These are phyloP conservation scores for Xylaria flabelliformis DNA, from an alignment of 495 filamentous ascomycete species.

Conservation along the genomic window DNA sequence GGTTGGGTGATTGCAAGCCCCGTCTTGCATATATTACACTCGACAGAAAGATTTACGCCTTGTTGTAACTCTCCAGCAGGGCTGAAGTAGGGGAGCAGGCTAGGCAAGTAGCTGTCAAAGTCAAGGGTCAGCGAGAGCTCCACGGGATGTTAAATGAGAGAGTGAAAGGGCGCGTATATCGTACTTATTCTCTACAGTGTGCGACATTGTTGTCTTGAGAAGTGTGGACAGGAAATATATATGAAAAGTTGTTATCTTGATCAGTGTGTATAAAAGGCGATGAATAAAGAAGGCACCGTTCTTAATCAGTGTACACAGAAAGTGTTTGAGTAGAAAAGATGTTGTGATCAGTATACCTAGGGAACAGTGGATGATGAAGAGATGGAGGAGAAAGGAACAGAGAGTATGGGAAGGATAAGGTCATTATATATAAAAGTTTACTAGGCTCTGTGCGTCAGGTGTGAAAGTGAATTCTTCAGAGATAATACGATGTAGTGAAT, in stretches of 20 bases:
- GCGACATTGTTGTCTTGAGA: neutral
- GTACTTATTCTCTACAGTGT: neutral
- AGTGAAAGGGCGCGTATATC: neutral
- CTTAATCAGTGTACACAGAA: too few relatives aligned
- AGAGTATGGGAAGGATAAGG: neutral
- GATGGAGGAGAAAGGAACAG: neutral
- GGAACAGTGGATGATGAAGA: too few relatives aligned
- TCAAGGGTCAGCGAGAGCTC: neutral
- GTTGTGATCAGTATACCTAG: neutral
- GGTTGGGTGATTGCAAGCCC: conserved; percentile 15
- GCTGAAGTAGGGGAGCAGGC: neutral
- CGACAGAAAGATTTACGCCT: neutral
- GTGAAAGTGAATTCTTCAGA: neutral
- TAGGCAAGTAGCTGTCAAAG: conserved; percentile 10
- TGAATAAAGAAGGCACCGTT: too few relatives aligned
- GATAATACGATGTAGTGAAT: neutral
- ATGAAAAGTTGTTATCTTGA: too few relatives aligned
- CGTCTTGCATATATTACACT: conserved; percentile 6
- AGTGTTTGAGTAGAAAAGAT: too few relatives aligned
- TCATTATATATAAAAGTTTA: neutral
- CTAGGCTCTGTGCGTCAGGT: neutral
- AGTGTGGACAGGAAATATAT: neutral
- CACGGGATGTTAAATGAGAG: neutral
- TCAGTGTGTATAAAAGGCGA: too few relatives aligned
- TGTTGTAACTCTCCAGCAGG: neutral